Percentiles rank a stretch among this genome's conserved stretches.
Evolutionary conservation across 352 stramenopile species (phyloP).

Genomic region (Globisporangium ultimum): DNA sequence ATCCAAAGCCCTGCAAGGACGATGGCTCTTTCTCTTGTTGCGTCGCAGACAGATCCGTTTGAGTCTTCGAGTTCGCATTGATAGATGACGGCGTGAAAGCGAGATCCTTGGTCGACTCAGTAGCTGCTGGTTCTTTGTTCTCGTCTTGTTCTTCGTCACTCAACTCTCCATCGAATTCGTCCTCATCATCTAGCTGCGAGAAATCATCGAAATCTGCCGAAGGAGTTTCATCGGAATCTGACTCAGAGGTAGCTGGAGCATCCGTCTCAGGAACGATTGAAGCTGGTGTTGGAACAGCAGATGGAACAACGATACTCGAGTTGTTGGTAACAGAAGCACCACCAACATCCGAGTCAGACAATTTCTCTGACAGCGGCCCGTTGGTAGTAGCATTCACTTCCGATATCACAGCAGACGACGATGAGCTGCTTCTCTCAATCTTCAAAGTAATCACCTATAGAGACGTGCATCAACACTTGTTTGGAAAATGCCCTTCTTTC

Average conservation of each 20-base stretch:
- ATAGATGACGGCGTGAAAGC: background rate
- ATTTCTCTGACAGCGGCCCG: background rate
- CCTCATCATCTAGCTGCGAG: background rate
- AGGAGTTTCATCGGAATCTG: background rate
- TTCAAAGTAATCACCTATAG: conserved; percentile 38
- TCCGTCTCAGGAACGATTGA: background rate
- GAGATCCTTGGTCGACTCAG: background rate
- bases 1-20: conserved; percentile 55
- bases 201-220: conserved; percentile 1
- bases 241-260: too few relatives aligned
- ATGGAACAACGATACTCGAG: background rate
- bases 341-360: background rate
- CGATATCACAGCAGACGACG: background rate
- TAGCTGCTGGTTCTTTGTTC: background rate
- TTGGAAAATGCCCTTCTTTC: background rate
- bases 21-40: conserved; percentile 23
- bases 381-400: background rate
- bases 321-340: background rate
- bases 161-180: conserved; percentile 4
- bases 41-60: conserved; percentile 19
- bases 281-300: background rate
- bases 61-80: background rate
- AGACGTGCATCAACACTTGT: too few relatives aligned
- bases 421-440: conserved; percentile 2
- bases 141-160: background rate